These are phyloP conservation scores for Aspergillus asperescens DNA, from an alignment of 495 filamentous ascomycete genomes.

Conservation along the genomic window DNA sequence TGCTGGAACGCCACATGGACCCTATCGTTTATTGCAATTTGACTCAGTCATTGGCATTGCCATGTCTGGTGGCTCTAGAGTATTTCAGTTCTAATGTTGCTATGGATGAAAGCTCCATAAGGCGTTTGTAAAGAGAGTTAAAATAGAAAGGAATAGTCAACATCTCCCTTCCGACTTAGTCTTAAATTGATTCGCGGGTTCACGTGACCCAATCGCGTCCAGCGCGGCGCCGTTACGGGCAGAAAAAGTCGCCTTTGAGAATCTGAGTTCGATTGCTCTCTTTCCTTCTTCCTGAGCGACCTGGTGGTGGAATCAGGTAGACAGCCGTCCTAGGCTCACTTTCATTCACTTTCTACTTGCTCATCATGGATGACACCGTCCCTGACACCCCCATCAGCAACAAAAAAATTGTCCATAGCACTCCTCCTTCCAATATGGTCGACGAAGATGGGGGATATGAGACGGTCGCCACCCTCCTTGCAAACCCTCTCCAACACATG, in stretches of 20 bases:
- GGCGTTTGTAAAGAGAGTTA: too few species aligned
- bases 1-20: too few species aligned
- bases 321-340: background rate
- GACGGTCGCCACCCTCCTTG: conserved; percentile 57
- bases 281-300: background rate
- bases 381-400: conserved; percentile 46
- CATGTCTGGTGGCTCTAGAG: too few species aligned
- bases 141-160: too few species aligned
- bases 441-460: conserved; percentile 44
- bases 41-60: too few species aligned
- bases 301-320: background rate
- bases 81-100: too few species aligned
- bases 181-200: conserved; percentile 24
- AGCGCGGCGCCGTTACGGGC: conserved; percentile 17
- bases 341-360: background rate
- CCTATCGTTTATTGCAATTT: too few species aligned
- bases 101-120: too few species aligned
- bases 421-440: conserved; percentile 17
- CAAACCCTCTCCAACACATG: conserved; percentile 20
- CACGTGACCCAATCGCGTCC: conserved; percentile 23
- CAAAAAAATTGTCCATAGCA: conserved; percentile 38
- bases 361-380: conserved; percentile 39
- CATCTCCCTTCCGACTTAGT: background rate
- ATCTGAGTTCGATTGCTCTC: background rate
- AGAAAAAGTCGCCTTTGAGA: conserved; percentile 11